phyloP scores from a whole-genome alignment of 2,329 filamentous ascomycete species.

The Scedosporium aurantiacum region DNA sequence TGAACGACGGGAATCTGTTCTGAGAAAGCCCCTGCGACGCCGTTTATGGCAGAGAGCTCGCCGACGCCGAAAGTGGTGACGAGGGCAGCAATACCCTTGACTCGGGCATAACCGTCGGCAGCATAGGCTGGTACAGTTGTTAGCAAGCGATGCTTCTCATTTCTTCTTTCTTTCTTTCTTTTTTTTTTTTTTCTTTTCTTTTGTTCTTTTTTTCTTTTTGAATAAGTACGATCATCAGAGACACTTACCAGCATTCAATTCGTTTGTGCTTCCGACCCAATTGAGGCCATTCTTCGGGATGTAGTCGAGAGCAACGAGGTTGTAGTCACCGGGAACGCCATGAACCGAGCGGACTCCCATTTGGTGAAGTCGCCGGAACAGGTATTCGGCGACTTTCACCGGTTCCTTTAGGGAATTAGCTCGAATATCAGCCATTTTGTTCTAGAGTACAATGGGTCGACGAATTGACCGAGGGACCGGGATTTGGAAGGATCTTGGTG shows the following conservation, averaged over 20 bases:
- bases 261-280: slow-evolving; percentile 62
- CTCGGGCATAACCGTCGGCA: slow-evolving; percentile 67
- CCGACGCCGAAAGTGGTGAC: slow-evolving; percentile 70
- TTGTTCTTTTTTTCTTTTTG: no score
- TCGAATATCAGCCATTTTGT: slow-evolving; percentile 4
- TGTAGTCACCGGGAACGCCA: slow-evolving; percentile 64
- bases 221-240: slow-evolving; percentile 2
- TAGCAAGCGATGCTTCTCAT: slow-evolving; percentile 5
- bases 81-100: slow-evolving; percentile 59
- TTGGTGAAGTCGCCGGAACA: slow-evolving; percentile 53
- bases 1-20: slow-evolving; percentile 64
- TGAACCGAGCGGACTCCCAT: slow-evolving; percentile 55
- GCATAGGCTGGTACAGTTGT: slow-evolving; percentile 47
- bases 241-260: slow-evolving; percentile 57
- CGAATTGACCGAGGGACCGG: no score
- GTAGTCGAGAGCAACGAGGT: slow-evolving; percentile 58
- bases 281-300: slow-evolving; percentile 45
- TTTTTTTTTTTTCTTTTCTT: no score
- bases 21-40: slow-evolving; percentile 61
- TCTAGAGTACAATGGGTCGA: background rate
- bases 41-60: slow-evolving; percentile 63
- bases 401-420: slow-evolving; percentile 29
- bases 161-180: no score
- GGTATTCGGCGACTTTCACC: slow-evolving; percentile 54
- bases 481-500: no score